A percentile compares a stretch with the other conserved stretches of the same genome.
Evolutionary conservation across 352 stramenopile species (phyloP).

Genomic region (Pythium utonaiense): DNA sequence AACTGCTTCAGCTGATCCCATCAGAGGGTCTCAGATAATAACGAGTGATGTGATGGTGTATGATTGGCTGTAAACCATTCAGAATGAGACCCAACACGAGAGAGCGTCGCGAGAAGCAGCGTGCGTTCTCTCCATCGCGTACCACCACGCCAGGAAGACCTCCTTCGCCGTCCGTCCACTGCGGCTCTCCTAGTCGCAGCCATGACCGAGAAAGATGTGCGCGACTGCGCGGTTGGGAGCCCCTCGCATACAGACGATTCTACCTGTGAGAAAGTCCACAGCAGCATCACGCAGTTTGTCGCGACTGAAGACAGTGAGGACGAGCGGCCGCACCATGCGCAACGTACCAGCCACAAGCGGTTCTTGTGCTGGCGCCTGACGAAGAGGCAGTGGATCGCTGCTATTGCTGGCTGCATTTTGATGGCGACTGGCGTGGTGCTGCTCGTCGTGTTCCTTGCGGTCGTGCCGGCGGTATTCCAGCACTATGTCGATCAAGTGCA

Average conservation of each 20-base stretch:
- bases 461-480: slow-evolving; percentile 58
- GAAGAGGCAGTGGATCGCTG: slow-evolving; percentile 44
- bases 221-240: not conserved
- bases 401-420: slow-evolving; percentile 38
- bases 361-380: slow-evolving; percentile 59
- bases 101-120: too few species aligned
- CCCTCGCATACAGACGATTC: not conserved
- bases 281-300: slow-evolving; percentile 8
- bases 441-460: slow-evolving; percentile 60
- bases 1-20: not conserved
- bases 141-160: not conserved
- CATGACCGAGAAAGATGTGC: not conserved
- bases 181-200: not conserved
- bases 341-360: slow-evolving; percentile 9
- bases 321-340: too few species aligned
- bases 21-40: not conserved
- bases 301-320: not conserved
- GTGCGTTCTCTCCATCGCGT: not conserved
- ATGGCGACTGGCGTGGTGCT: slow-evolving; percentile 41
- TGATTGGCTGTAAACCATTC: not conserved
- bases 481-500: slow-evolving; percentile 52
- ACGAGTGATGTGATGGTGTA: not conserved
- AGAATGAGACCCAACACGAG: not conserved
- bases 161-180: not conserved
- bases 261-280: slow-evolving; percentile 3